Conservation (phyloP, 2,329 filamentous ascomycete species). For the Alternaria burnsii region DNA sequence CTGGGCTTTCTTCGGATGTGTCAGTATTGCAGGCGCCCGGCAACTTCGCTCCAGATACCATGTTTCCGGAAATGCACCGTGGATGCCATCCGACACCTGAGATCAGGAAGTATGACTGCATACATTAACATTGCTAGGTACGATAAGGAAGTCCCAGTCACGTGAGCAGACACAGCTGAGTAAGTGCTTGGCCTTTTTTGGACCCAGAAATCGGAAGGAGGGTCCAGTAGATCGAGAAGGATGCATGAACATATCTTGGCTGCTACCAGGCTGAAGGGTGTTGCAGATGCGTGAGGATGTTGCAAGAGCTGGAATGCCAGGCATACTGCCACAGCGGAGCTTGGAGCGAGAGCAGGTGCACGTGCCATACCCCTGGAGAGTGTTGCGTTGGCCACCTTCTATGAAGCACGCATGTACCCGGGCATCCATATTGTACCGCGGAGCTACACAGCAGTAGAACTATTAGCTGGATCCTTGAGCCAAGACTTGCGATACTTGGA, state of each 20-base stretch:
- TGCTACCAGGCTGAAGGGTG: background rate
- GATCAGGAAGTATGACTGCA: constrained; percentile 10
- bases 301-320: background rate
- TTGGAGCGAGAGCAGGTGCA: background rate
- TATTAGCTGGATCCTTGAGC: background rate
- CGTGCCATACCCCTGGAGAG: background rate
- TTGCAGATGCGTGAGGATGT: background rate
- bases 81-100: constrained; percentile 9
- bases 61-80: constrained; percentile 26
- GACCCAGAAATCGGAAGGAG: constrained; percentile 1
- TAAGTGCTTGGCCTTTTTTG: background rate
- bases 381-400: background rate
- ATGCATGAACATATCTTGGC: background rate
- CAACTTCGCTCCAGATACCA: constrained; percentile 21
- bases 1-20: background rate
- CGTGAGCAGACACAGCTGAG: background rate
- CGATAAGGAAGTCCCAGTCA: constrained; percentile 6
- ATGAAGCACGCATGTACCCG: background rate
- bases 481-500: background rate
- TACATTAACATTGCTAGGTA: background rate
- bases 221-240: background rate
- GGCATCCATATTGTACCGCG: background rate
- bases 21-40: constrained; percentile 7
- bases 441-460: background rate
- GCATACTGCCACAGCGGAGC: background rate